A percentile compares a stretch with the other conserved stretches of the same genome.
These are phyloP conservation scores for Agaricus subrufescens DNA, from an alignment of 768 basidiomycete genomes.

Conservation along the genomic window DNA sequence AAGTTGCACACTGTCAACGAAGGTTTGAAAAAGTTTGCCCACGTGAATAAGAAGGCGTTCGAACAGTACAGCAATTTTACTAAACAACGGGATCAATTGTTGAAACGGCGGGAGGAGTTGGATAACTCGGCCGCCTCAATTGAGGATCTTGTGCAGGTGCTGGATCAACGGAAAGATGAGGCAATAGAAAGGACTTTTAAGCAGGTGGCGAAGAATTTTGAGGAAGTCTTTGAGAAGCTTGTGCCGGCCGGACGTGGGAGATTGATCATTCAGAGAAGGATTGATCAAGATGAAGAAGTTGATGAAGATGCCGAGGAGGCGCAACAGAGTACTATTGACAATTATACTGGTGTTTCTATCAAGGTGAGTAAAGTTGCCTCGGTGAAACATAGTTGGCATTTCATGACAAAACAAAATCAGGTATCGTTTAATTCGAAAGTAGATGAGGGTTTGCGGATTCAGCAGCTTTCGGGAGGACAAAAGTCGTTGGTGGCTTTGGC, in stretches of 20 bases:
- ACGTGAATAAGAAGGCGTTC: constrained; percentile 99
- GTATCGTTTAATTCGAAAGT: constrained; percentile 99
- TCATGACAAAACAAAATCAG: constrained; percentile 27
- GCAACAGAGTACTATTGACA: constrained; percentile 78
- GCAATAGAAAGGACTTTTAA: constrained; percentile 98
- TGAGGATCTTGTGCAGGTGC: constrained; percentile 85
- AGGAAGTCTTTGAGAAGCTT: constrained; percentile 93
- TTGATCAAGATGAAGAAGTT: constrained; percentile 80
- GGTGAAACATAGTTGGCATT: not conserved
- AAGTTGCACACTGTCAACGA: constrained; percentile 92
- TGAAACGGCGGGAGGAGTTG: constrained; percentile 83
- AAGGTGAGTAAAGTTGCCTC: constrained; percentile 45
- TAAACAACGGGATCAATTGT: constrained; percentile 90
- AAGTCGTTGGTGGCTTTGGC: constrained; percentile 96
- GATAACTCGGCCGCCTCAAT: constrained; percentile 89
- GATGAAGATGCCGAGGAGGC: constrained; percentile 72
- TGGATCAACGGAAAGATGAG: constrained; percentile 97
- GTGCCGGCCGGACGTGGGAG: constrained; percentile 91
- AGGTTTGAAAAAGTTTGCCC: constrained; percentile 90
- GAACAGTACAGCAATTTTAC: constrained; percentile 99
- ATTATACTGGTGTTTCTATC: constrained; percentile 95
- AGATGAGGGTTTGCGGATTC: constrained; percentile 94
- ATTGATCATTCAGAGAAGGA: constrained; percentile 87
- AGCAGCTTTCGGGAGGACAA: constrained; percentile 95
- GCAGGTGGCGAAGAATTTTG: constrained; percentile 95